phyloP scores from a whole-genome alignment of 1,284 basidiomycete genomes.

The Pisolithus thermaeus region DNA sequence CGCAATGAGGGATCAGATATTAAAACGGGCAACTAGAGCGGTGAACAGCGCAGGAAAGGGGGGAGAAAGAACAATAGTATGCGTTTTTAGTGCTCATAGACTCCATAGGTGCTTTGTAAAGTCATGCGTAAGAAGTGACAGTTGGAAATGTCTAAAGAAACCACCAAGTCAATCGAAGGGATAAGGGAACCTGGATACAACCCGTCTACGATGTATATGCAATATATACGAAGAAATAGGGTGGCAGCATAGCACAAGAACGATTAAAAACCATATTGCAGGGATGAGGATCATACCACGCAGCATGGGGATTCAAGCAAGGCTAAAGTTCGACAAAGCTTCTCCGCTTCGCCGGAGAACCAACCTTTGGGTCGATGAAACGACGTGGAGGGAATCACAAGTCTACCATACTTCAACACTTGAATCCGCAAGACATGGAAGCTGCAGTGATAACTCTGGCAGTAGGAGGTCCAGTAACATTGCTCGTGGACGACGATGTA shows the following conservation, averaged over 20 bases:
- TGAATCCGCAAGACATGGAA: conserved; percentile 18
- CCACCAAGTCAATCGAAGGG: too few species aligned
- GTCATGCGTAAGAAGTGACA: too few species aligned
- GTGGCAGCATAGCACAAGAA: conserved; percentile 8
- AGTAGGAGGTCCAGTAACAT: not conserved
- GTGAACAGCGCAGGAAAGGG: too few species aligned
- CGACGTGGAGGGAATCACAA: conserved; percentile 46
- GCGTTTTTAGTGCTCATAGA: too few species aligned
- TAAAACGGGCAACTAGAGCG: too few species aligned
- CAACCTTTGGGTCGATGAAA: conserved; percentile 56
- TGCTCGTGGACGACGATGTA: not conserved
- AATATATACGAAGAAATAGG: too few species aligned
- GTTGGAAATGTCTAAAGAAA: too few species aligned
- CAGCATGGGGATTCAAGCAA: conserved; percentile 3
- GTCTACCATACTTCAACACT: conserved; percentile 21
- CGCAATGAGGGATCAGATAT: too few species aligned
- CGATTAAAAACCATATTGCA: not conserved
- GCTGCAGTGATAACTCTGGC: not conserved
- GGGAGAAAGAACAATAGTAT: too few species aligned
- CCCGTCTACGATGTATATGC: not conserved
- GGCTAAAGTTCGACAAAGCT: conserved; percentile 55
- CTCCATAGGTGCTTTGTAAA: too few species aligned
- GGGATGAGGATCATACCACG: too few species aligned
- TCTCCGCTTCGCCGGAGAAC: conserved; percentile 44
- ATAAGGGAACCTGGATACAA: not conserved